Evolutionary conservation across 2,329 filamentous ascomycete species (phyloP), one percentile per base, ranked within the genome.

Genomic region (Diaporthe longicolla): DNA sequence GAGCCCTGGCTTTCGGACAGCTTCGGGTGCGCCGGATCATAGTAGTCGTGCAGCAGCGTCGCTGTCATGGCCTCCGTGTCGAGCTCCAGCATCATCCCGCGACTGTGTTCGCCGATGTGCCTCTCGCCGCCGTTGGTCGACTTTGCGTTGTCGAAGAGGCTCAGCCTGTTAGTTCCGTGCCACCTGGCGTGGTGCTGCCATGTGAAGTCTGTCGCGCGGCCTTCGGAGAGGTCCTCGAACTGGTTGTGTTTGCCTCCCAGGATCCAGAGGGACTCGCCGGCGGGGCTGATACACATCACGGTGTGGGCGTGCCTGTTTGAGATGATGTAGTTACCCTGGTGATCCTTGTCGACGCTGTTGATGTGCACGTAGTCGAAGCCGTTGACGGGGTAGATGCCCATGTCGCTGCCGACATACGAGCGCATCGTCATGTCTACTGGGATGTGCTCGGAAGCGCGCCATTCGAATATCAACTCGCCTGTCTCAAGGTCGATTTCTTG

Each of bases 151-250:
- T 84, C 83, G 73, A 85, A 85, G 66, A 84, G 78, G 70, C 81
- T 82, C 69, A 84, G 77, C 55, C 80, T 79, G 15, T 79, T 78
- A 71, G 78, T 74, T 58, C 78, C 77, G 76, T 79, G 77, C 75
- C 82, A 79, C 29, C 80, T 80, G 8, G 81, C 82, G 68, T 84
- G 81, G 75, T 84, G 83, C 76, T 85, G 83, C 80, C 83, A 84
- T 66, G 78, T 78, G 76, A 84, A 83, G 74, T 82, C 78, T 40
- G 81, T 82, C 13, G 83, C 83, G 4, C 71, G 76, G 15, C 82
- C 82, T 19, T 74, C 79, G 52, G 80, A 82, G 1, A 84, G 73
- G 70, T 85, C 83, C 17, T 48, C 19, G 72, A 84, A 85, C 58
- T 81, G 77, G 73, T 82, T 84, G n/a, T 77, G 61, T 26, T 77